Percentiles rank a stretch among this genome's conserved stretches.
These are phyloP conservation scores for Diaporthe destruens DNA, from an alignment of 2,329 filamentous ascomycete species.

Conservation along the genomic window DNA sequence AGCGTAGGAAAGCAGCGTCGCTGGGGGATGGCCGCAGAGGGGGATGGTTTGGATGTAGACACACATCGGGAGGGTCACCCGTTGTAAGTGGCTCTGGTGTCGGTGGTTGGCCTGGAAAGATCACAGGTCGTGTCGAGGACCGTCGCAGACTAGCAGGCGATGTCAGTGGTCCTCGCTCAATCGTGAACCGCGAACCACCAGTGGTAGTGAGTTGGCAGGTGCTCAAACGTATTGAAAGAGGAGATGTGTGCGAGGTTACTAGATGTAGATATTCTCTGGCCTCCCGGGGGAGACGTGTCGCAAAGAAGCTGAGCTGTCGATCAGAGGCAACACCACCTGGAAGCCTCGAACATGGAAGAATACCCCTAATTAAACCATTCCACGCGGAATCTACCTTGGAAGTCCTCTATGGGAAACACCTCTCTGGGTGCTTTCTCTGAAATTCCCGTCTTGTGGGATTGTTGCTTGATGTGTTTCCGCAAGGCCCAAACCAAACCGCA, in stretches of 20 bases:
- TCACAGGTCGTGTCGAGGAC: background rate
- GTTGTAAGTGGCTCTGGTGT: background rate
- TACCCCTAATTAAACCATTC: background rate
- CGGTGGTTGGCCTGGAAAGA: background rate
- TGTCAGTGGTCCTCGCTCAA: background rate
- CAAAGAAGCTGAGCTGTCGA: background rate
- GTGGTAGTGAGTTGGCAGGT: background rate
- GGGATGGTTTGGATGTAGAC: conserved; percentile 45
- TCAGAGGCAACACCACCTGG: background rate
- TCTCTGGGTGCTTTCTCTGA: background rate
- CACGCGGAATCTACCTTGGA: background rate
- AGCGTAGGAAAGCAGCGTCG: conserved; percentile 44
- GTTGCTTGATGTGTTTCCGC: conserved; percentile 12
- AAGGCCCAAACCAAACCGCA: conserved; percentile 8
- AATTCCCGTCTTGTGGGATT: background rate
- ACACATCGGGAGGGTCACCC: conserved; percentile 43
- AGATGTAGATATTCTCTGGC: background rate
- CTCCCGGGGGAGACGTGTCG: background rate
- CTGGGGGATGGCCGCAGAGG: conserved; percentile 45
- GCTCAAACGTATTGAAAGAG: too few species aligned
- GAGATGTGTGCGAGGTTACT: too few species aligned
- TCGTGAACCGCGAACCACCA: background rate
- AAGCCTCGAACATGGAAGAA: background rate
- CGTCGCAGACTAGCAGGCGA: background rate
- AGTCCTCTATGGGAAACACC: background rate